These are phyloP conservation scores for Diutina mesorugosa DNA, from an alignment of 1,139 yeast species.

Conservation along the genomic window DNA sequence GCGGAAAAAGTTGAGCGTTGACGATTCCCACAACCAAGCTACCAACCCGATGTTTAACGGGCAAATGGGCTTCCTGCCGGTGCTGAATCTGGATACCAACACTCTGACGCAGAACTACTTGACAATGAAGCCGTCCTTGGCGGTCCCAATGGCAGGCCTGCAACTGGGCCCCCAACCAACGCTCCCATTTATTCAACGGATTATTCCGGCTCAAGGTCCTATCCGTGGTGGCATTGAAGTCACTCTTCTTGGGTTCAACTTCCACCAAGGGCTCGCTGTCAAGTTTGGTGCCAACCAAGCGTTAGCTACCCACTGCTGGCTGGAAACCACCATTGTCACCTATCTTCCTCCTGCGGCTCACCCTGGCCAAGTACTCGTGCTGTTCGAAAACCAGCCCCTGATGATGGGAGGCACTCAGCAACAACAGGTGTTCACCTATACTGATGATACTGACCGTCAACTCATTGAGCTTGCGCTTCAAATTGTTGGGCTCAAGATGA, in stretches of 20 bases:
- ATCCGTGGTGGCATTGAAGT: constrained; percentile 92
- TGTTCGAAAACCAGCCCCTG: constrained; percentile 44
- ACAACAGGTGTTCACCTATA: constrained; percentile 66
- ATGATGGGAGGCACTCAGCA: constrained; percentile 21
- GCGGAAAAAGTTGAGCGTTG: constrained; percentile 31
- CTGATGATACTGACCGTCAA: constrained; percentile 88
- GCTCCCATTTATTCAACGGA: constrained; percentile 57
- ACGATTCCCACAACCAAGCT: constrained; percentile 25
- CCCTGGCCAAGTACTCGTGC: constrained; percentile 86
- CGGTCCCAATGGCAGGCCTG: background rate
- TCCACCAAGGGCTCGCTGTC: constrained; percentile 69
- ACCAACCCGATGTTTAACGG: constrained; percentile 35
- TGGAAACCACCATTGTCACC: constrained; percentile 85
- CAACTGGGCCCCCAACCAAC: constrained; percentile 10
- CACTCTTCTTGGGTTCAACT: constrained; percentile 76
- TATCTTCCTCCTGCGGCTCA: constrained; percentile 81
- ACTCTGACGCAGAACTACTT: constrained; percentile 17
- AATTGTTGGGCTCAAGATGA: constrained; percentile 90
- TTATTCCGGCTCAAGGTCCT: constrained; percentile 92
- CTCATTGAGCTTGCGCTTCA: constrained; percentile 86
- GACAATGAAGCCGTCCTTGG: constrained; percentile 3
- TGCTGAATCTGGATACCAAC: constrained; percentile 34
- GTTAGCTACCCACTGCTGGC: constrained; percentile 90
- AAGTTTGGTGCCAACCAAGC: constrained; percentile 81
- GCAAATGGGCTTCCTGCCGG: constrained; percentile 29